Base-by-base conservation (phyloP, 1,284 basidiomycete genomes). In the Ustilago bromivora region DNA sequence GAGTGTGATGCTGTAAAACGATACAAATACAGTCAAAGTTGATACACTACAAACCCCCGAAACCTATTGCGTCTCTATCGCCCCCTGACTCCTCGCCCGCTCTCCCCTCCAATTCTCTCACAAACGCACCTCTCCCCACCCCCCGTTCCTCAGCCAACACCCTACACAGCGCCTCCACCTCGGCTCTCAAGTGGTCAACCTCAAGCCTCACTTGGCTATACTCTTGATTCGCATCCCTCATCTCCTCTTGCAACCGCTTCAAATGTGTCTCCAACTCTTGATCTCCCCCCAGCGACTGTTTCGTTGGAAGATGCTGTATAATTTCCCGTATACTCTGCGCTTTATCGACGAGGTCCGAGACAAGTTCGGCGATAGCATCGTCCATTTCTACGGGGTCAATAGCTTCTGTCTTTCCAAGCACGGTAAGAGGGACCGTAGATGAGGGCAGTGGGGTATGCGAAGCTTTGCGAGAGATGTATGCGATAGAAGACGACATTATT, bases 401-500 rank as follows among this genome's bases (percentile, higher is more conserved):
- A 3, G 74, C 69, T 51, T 82, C 80, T 0, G 80, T 80, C 23
- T 76, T 77, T 6, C 80, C 80, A 1, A 78, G 57, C 10, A 78
- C 58, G 3, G 78, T 80, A 10, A 82, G 61, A 0, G 80, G 80
- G 3, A 82, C 54, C n/a, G 56, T 36, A 9, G 78, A 63, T 7
- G 61, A 49, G 4, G 79, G 78, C 0, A 78, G 55, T 11, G 59
- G 47, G 6, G 52, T 17, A 49, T 82, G 80, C 32, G 57, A 55
- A 13, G 80, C 73, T 60, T 82, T 82, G 41, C 80, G 78, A 0
- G 80, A 82, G 15, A 77, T 67, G 63, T 68, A 82, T 0, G 80
- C 79, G 40, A 80, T 66, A 0, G 79, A 78, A 0, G 80, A 80
- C 1, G 80, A 80, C 80, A 82, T 82, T 58, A 82, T 77, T 47